Evolutionary conservation across 208 protist genomes (phyloP), one percentile per base, ranked within the genome.

Genomic region (Acanthamoeba lenticulata): DNA sequence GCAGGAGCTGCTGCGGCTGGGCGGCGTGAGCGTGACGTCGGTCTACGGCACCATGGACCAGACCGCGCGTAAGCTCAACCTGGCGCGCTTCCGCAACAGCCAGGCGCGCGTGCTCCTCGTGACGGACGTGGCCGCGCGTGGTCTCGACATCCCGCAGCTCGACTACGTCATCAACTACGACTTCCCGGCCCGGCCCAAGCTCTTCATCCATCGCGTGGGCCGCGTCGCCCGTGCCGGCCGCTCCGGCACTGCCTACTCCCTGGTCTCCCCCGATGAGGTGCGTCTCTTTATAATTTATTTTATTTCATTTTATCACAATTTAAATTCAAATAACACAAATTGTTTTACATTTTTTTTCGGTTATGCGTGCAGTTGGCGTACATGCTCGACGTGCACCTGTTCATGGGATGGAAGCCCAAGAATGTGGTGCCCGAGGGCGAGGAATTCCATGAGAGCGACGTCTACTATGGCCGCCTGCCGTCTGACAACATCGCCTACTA

Each of bases 91-190:
- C 45, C 44, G 45, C 29, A 47, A 86, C 38, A 27, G 45, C 6
- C 38, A 42, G 27, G 86, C 94, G 4, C 62, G 57, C 21, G 95
- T 99, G 27, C 98, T 99, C 95, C 81, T 99, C 27, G 99, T 99
- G 15, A 99, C 99, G 4, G 99, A 99, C 96, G 98, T 99, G 7
- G 99, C 99, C 1, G 99, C 99, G 11, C 98, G 99, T 95, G 99
- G 99, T 95, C 96, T 99, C 6, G 99, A 99, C 96, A 97, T 99
- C 67, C 99, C 99, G 42, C 94, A 99, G 49, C 96, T 99, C 0
- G 99, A 99, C 96, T 99, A 99, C 95, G 99, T 99, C 5, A 98
- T 99, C 83, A 99, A 99, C 97, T 99, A 98, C 94, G 99, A 99
- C 90, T 99, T 99, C 90, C 99, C 99, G 19, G 94, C 98, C 9